phyloP scores from a whole-genome alignment of 352 stramenopile species.

The Pythium oligandrum region DNA sequence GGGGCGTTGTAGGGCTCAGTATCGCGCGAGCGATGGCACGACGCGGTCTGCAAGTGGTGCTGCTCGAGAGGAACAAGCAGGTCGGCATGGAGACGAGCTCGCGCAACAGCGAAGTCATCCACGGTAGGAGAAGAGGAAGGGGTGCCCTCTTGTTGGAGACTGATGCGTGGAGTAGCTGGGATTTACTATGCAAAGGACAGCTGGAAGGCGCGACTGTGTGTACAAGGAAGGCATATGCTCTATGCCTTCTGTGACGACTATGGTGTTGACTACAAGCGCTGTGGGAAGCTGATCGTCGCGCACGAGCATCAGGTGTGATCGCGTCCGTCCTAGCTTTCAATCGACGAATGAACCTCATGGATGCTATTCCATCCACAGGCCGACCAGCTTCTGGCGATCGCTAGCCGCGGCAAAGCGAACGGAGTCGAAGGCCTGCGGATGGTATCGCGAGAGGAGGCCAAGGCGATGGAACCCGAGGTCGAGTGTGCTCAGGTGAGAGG shows the following conservation, averaged over 20 bases:
- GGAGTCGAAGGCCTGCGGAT: slow-evolving; percentile 51
- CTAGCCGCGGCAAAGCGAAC: slow-evolving; percentile 34
- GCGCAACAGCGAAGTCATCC: slow-evolving; percentile 95
- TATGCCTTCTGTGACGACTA: slow-evolving; percentile 91
- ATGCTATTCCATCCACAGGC: slow-evolving; percentile 15
- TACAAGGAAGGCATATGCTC: slow-evolving; percentile 82
- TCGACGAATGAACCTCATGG: too few species aligned
- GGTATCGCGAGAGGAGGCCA: slow-evolving; percentile 37
- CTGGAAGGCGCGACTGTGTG: slow-evolving; percentile 90
- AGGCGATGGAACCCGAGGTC: slow-evolving; percentile 48
- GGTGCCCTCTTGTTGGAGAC: neutral
- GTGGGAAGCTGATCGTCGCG: slow-evolving; percentile 96
- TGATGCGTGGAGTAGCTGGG: slow-evolving; percentile 11
- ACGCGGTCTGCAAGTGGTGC: slow-evolving; percentile 62
- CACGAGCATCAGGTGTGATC: slow-evolving; percentile 45
- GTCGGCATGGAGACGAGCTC: slow-evolving; percentile 87
- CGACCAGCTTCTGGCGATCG: slow-evolving; percentile 35
- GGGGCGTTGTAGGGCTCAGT: slow-evolving; percentile 72
- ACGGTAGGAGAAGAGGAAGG: slow-evolving; percentile 48
- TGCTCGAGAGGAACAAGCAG: slow-evolving; percentile 82
- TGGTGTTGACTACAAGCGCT: slow-evolving; percentile 73
- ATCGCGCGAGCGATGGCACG: slow-evolving; percentile 53
- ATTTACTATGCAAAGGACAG: slow-evolving; percentile 93
- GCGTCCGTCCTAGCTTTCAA: too few species aligned
- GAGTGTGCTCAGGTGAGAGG: slow-evolving; percentile 35